Percentiles rank a stretch among this genome's conserved stretches.
Conservation (phyloP, 139 green algal genomes). For the Coelastrella sp. region DNA sequence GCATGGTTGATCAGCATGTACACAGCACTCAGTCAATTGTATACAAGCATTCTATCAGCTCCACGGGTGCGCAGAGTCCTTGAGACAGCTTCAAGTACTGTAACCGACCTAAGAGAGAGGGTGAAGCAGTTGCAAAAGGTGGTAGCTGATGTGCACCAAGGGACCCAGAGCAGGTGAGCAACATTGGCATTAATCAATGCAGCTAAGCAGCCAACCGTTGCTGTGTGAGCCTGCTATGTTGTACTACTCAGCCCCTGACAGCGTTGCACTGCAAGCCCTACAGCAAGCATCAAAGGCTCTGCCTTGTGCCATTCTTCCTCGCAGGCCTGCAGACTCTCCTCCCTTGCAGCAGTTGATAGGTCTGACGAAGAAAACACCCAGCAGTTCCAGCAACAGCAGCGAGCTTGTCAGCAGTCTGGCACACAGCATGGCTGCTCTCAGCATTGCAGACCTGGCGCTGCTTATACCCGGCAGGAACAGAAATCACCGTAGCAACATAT, state of each 20-base stretch:
- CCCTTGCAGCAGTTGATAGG: background rate
- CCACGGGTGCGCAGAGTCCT: background rate
- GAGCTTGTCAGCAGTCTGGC: background rate
- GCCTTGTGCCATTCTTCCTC: background rate
- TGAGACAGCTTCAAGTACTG: background rate
- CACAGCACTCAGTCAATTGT: background rate
- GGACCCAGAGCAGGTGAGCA: too few relatives aligned
- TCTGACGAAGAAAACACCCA: background rate
- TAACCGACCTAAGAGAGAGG: background rate
- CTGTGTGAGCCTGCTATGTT: too few relatives aligned
- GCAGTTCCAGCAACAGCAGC: background rate
- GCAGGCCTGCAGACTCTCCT: background rate
- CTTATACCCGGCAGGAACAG: too few relatives aligned
- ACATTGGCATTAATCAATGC: too few relatives aligned
- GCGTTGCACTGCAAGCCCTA: too few relatives aligned
- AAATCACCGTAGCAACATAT: too few relatives aligned
- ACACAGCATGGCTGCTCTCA: constrained; percentile 2
- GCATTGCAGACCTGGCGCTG: background rate
- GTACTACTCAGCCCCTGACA: too few relatives aligned
- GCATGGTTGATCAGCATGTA: constrained; percentile 8
- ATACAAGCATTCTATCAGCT: background rate
- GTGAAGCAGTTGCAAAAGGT: background rate
- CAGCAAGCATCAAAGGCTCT: too few relatives aligned
- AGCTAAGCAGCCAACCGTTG: too few relatives aligned
- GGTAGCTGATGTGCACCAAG: background rate